phyloP scores from a whole-genome alignment of 1,284 basidiomycete genomes.

The Sanghuangporus weigelae region DNA sequence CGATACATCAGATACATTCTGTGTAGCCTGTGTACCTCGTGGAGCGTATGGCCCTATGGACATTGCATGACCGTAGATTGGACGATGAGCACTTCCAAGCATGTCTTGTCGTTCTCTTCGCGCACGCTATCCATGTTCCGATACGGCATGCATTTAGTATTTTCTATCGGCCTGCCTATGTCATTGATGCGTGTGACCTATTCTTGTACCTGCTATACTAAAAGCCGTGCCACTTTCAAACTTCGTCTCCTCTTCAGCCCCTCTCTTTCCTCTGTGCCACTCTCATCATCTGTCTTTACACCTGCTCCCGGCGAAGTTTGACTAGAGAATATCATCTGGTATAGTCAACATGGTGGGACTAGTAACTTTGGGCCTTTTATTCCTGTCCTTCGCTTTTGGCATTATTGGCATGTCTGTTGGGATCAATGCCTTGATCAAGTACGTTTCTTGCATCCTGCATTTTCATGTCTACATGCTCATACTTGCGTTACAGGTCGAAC shows the following conservation, averaged over 20 bases:
- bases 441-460: slow-evolving; percentile 14
- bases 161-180: too few relatives aligned
- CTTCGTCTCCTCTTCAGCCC: too few relatives aligned
- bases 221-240: too few relatives aligned
- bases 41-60: background rate
- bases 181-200: too few relatives aligned
- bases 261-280: too few relatives aligned
- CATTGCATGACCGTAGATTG: background rate
- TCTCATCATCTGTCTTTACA: too few relatives aligned
- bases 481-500: slow-evolving; percentile 24
- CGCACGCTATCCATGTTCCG: background rate
- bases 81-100: background rate
- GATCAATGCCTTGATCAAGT: slow-evolving; percentile 39
- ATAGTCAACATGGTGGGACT: background rate
- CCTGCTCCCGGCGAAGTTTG: too few relatives aligned
- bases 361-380: slow-evolving; percentile 22
- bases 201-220: too few relatives aligned
- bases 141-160: background rate
- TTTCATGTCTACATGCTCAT: background rate
- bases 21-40: background rate
- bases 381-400: slow-evolving; percentile 33
- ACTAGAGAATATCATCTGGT: too few relatives aligned
- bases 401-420: slow-evolving; percentile 32
- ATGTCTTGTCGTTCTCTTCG: background rate
- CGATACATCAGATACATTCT: too few relatives aligned